Evolutionary conservation across 352 stramenopile genomes (phyloP).

Genomic region (Plasmopara muralis): DNA sequence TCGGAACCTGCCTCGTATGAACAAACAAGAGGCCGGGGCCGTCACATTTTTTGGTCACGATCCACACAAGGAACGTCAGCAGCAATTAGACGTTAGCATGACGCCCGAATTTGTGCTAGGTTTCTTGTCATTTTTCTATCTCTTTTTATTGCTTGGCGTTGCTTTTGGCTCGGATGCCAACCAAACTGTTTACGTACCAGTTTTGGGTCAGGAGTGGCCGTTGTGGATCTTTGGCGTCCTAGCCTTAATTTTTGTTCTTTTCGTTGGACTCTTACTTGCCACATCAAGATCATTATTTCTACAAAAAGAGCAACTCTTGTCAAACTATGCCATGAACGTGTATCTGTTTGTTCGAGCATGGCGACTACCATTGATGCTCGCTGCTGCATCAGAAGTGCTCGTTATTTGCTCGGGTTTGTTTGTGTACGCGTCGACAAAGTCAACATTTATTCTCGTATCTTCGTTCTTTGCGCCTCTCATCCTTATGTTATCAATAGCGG

Average conservation of each 20-base stretch:
- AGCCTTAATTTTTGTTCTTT: constrained; percentile 76
- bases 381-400: constrained; percentile 65
- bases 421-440: constrained; percentile 69
- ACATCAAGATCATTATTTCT: constrained; percentile 79
- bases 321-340: constrained; percentile 65
- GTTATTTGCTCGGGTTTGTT: constrained; percentile 80
- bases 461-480: constrained; percentile 73
- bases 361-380: constrained; percentile 73
- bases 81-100: constrained; percentile 66
- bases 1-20: constrained; percentile 74
- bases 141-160: constrained; percentile 74
- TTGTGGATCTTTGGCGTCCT: constrained; percentile 85
- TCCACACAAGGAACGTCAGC: constrained; percentile 39
- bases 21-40: constrained; percentile 68
- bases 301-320: constrained; percentile 67
- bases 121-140: constrained; percentile 80
- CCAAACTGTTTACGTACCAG: constrained; percentile 37
- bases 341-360: constrained; percentile 62
- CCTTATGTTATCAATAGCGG: constrained; percentile 64
- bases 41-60: constrained; percentile 84
- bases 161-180: constrained; percentile 58
- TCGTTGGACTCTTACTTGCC: constrained; percentile 60
- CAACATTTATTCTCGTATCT: constrained; percentile 70
- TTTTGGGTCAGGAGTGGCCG: constrained; percentile 64
- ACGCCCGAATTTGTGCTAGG: constrained; percentile 80